A percentile compares a stretch with the other conserved stretches of the same genome.
These are phyloP conservation scores for Zymoseptoria passerinii DNA, from an alignment of 2,329 filamentous ascomycete genomes.

Conservation along the genomic window DNA sequence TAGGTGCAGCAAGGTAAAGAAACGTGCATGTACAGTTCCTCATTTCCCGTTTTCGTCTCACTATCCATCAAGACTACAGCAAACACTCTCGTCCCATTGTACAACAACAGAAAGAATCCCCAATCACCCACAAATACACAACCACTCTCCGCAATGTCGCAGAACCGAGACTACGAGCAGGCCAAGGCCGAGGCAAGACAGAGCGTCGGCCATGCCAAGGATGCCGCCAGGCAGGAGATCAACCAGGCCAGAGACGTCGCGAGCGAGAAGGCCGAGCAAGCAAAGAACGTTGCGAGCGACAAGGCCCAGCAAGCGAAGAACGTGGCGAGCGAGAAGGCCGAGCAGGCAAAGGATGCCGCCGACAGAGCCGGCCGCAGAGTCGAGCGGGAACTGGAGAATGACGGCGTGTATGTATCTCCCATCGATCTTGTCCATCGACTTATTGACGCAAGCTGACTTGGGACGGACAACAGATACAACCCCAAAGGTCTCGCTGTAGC, in stretches of 20 bases:
- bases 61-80: neutral
- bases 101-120: neutral
- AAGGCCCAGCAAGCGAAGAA: neutral
- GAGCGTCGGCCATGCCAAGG: constrained; percentile 1
- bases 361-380: neutral
- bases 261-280: constrained; percentile 4
- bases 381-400: constrained; percentile 14
- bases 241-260: constrained; percentile 1
- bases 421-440: neutral
- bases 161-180: neutral
- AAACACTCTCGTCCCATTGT: neutral
- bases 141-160: neutral
- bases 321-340: constrained; percentile 1
- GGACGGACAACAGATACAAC: constrained; percentile 11
- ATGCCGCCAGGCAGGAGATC: neutral
- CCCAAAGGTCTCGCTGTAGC: constrained; percentile 20
- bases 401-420: constrained; percentile 21
- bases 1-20: neutral
- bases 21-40: neutral
- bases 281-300: constrained; percentile 5
- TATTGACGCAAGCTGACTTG: neutral
- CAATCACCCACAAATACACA: neutral
- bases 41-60: neutral
- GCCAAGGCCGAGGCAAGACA: neutral
- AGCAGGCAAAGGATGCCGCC: constrained; percentile 7